Conservation (phyloP, 768 basidiomycete species). For the Hygrocybe punicea region DNA sequence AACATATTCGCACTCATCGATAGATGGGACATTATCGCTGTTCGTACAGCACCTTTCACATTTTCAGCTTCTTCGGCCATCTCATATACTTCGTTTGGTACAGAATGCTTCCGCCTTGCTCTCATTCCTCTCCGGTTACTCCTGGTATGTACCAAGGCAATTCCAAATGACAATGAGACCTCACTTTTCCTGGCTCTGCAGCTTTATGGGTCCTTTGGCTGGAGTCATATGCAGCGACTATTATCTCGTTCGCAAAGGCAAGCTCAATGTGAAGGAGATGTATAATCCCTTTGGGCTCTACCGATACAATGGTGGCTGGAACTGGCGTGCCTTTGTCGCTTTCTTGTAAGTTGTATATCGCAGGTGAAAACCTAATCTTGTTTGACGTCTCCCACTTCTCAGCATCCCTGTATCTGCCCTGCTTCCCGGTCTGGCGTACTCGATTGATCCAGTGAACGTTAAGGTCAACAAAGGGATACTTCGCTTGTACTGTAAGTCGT, state of each 20-base stretch:
- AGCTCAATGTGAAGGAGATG: constrained; percentile 5
- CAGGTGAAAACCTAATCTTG: not conserved
- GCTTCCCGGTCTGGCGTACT: constrained; percentile 7
- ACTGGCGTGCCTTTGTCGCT: constrained; percentile 7
- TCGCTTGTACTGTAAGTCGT: constrained; percentile 3
- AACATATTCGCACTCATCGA: not conserved
- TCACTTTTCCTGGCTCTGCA: not conserved
- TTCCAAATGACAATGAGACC: not conserved
- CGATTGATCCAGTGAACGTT: constrained; percentile 6
- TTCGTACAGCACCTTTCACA: not conserved
- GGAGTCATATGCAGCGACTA: constrained; percentile 11
- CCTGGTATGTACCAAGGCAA: not conserved
- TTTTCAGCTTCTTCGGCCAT: not conserved
- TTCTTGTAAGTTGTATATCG: constrained; percentile 6
- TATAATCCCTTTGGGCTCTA: constrained; percentile 8
- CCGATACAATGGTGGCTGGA: constrained; percentile 7
- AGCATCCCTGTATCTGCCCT: constrained; percentile 6
- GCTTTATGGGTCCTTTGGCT: constrained; percentile 8
- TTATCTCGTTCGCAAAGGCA: constrained; percentile 7
- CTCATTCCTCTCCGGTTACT: constrained; percentile 8
- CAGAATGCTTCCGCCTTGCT: constrained; percentile 7
- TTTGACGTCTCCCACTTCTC: not conserved
- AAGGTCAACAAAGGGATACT: constrained; percentile 4
- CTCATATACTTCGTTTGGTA: not conserved
- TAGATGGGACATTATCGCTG: constrained; percentile 10